These are phyloP conservation scores for Ophioceras dolichostomum DNA, from an alignment of 2,329 filamentous ascomycete genomes.

Conservation along the genomic window DNA sequence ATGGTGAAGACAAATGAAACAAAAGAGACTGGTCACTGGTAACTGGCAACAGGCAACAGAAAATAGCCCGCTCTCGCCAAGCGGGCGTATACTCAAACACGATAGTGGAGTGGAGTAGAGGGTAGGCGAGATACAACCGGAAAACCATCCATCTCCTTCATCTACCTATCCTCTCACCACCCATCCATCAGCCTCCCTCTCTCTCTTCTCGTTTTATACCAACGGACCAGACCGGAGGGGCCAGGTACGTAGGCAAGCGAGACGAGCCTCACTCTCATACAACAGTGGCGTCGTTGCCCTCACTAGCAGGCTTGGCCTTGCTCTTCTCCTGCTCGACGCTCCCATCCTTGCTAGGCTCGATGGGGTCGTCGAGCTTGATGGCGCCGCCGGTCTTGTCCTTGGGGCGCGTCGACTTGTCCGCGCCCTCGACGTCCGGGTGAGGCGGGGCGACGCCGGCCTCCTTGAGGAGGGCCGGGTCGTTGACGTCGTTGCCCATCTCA, in stretches of 20 bases:
- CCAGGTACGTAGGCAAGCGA: background rate
- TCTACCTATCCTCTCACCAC: too few relatives aligned
- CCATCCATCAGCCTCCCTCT: too few relatives aligned
- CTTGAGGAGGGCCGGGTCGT: conserved; percentile 17
- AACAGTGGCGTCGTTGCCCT: conserved; percentile 41
- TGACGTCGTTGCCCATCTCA: conserved; percentile 65
- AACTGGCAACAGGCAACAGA: too few relatives aligned
- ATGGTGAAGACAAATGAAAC: too few relatives aligned
- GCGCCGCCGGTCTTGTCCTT: conserved; percentile 14
- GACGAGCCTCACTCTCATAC: background rate
- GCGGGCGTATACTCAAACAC: too few relatives aligned
- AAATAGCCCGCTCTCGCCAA: too few relatives aligned
- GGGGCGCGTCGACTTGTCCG: conserved; percentile 42
- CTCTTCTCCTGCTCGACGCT: conserved; percentile 43
- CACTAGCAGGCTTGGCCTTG: conserved; percentile 50
- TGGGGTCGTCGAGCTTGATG: conserved; percentile 21
- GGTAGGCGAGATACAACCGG: too few relatives aligned
- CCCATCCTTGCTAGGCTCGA: conserved; percentile 41
- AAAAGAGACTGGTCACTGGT: too few relatives aligned
- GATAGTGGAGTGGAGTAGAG: too few relatives aligned
- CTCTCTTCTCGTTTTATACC: too few relatives aligned
- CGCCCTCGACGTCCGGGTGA: conserved; percentile 49
- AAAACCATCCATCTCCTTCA: too few relatives aligned
- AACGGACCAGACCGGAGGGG: too few relatives aligned
- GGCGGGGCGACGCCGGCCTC: conserved; percentile 37